Conservation (phyloP, 179 eudicot species). For the Spinacia oleracea region DNA sequence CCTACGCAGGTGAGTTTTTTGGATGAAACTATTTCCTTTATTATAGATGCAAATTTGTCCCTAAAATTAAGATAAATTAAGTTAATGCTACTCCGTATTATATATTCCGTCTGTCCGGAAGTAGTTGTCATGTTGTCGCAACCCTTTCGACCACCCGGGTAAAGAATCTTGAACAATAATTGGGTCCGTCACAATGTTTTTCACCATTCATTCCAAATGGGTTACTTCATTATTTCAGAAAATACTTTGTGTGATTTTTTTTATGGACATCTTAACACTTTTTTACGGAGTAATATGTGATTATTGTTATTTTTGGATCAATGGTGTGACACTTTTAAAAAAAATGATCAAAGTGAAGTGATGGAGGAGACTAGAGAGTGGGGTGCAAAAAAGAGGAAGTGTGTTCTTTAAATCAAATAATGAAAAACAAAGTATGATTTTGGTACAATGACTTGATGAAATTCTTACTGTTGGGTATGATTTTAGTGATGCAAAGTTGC, state of each 20-base stretch:
- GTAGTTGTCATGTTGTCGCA: no score
- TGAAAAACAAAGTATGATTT: not conserved
- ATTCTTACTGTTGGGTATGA: conserved; percentile 15
- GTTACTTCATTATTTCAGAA: not conserved
- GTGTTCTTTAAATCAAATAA: not conserved
- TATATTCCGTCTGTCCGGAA: no score
- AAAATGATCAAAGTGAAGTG: conserved; percentile 1
- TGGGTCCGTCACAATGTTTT: not conserved
- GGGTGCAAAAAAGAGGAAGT: not conserved
- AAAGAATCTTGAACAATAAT: no score
- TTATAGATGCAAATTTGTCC: no score
- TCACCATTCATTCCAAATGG: not conserved
- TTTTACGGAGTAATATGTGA: no score
- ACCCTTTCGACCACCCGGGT: not conserved
- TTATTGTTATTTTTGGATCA: no score
- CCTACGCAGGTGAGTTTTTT: conserved; percentile 76
- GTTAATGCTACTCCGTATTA: no score
- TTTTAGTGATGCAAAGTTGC: conserved; percentile 24
- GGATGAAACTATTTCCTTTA: not conserved
- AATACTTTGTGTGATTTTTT: not conserved
- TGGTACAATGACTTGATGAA: conserved; percentile 22
- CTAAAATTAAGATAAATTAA: no score
- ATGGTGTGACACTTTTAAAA: no score
- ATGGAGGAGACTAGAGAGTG: not conserved
- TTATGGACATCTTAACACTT: no score